A percentile compares a stretch with the other conserved stretches of the same genome.
These are phyloP conservation scores for Alternaria tenuissima DNA, from an alignment of 2,329 filamentous ascomycete species.

Conservation along the genomic window DNA sequence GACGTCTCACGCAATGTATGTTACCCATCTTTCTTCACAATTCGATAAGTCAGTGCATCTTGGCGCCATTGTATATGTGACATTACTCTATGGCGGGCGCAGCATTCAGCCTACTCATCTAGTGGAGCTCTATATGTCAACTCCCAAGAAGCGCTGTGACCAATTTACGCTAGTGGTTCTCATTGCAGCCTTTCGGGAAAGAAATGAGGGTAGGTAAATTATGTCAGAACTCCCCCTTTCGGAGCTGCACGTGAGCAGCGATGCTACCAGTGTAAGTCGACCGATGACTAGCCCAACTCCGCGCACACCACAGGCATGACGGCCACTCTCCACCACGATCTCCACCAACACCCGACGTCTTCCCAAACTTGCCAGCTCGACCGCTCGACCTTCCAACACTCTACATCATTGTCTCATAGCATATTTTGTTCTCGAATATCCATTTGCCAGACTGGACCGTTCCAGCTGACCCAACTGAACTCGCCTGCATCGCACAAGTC, in stretches of 20 bases:
- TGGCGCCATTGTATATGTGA: neutral
- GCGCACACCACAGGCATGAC: neutral
- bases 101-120: neutral
- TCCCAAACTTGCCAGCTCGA: neutral
- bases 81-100: neutral
- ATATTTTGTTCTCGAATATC: neutral
- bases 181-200: neutral
- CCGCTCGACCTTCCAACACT: neutral
- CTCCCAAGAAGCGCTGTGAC: neutral
- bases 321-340: neutral
- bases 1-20: neutral
- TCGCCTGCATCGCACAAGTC: neutral
- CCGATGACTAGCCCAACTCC: neutral
- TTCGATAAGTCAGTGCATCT: neutral
- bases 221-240: neutral
- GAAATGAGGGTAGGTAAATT: neutral
- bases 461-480: neutral
- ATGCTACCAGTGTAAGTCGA: neutral
- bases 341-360: neutral
- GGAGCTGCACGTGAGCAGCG: neutral
- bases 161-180: neutral
- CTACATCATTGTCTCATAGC: neutral
- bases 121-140: neutral
- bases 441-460: neutral
- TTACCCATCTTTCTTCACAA: neutral